Conservation (phyloP, 2,329 filamentous ascomycete genomes). For the Diaporthe citri region DNA sequence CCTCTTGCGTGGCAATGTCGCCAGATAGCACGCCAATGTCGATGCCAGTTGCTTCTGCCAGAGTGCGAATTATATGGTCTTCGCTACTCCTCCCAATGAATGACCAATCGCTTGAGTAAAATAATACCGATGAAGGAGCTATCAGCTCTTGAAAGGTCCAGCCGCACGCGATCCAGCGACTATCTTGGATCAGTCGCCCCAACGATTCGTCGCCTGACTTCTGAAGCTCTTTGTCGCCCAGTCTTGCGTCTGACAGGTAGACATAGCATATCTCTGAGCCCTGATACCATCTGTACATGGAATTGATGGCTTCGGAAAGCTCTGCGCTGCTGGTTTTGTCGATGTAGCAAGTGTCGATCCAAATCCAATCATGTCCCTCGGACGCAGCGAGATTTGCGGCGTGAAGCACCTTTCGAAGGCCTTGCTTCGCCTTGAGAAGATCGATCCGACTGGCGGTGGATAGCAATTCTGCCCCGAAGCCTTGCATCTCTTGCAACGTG, state of each 20-base stretch:
- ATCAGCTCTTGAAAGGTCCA: constrained; percentile 39
- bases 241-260: not conserved
- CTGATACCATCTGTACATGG: constrained; percentile 21
- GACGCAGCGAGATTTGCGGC: not conserved
- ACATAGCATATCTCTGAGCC: not conserved
- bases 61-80: constrained; percentile 29
- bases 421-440: not conserved
- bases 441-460: not conserved
- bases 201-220: not conserved
- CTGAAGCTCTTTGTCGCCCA: too few species aligned
- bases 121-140: constrained; percentile 42
- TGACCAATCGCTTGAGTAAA: constrained; percentile 43
- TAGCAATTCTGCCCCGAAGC: not conserved
- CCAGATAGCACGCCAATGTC: not conserved
- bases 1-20: constrained; percentile 1
- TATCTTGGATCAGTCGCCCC: not conserved
- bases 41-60: not conserved
- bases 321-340: constrained; percentile 20
- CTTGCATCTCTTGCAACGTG: constrained; percentile 6
- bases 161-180: constrained; percentile 36
- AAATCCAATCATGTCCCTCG: not conserved
- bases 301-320: constrained; percentile 1
- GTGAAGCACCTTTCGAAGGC: not conserved
- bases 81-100: constrained; percentile 41
- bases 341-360: constrained; percentile 19